Conservation (phyloP, 352 stramenopile species). For the Elongisporangium prolatum region DNA sequence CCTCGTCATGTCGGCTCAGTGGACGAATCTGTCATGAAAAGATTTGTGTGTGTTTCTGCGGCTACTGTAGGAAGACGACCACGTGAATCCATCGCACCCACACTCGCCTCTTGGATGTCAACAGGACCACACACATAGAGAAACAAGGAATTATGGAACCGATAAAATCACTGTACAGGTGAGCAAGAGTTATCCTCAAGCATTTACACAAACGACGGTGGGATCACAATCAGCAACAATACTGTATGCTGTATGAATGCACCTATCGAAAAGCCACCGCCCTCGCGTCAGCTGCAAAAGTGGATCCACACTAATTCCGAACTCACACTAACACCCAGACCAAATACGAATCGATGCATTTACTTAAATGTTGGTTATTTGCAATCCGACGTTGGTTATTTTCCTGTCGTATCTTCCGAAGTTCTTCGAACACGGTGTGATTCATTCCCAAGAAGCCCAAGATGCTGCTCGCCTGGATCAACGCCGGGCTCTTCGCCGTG, state of each 20-base stretch:
- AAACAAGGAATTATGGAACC: background rate
- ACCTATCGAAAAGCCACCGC: background rate
- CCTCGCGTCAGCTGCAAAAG: background rate
- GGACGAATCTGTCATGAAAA: slow-evolving; percentile 1
- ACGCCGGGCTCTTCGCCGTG: slow-evolving; percentile 55
- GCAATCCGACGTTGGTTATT: background rate
- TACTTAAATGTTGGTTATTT: too few relatives aligned
- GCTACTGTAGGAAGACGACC: background rate
- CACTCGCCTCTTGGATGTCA: background rate
- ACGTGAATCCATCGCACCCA: background rate
- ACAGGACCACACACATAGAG: background rate
- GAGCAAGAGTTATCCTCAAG: too few relatives aligned
- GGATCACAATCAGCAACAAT: background rate
- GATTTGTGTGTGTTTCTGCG: background rate
- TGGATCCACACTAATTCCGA: background rate
- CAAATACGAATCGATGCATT: too few relatives aligned
- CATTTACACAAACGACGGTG: background rate
- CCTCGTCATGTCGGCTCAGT: background rate
- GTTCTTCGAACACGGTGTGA: background rate
- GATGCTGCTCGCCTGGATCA: slow-evolving; percentile 44
- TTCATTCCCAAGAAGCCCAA: slow-evolving; percentile 4
- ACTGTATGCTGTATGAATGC: background rate
- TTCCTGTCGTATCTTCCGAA: background rate
- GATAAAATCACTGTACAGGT: background rate
- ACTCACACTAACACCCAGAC: background rate